phyloP scores from a whole-genome alignment of 306 rosid species.

The Potentilla sterilis region DNA sequence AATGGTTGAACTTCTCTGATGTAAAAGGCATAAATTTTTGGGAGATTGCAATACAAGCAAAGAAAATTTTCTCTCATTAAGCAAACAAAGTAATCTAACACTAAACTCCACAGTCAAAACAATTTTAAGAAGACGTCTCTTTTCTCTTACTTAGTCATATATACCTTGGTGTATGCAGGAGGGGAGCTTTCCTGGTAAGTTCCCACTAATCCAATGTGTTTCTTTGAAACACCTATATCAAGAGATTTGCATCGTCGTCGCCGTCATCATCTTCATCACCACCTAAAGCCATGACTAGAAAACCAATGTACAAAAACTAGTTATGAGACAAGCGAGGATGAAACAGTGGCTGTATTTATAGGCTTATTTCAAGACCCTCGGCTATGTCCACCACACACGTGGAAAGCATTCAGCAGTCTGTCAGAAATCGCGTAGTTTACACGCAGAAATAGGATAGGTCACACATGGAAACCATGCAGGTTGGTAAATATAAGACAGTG shows the following conservation, averaged over 20 bases:
- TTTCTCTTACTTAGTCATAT: neutral
- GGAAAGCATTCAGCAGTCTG: neutral
- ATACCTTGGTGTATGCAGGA: neutral
- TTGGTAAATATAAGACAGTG: neutral
- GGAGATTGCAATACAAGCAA: neutral
- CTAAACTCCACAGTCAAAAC: neutral
- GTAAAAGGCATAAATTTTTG: neutral
- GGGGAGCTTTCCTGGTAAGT: neutral
- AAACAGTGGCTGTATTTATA: neutral
- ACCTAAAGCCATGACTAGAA: neutral
- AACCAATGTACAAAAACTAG: neutral
- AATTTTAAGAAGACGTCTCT: neutral
- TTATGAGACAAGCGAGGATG: neutral
- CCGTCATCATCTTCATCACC: slow-evolving; percentile 1
- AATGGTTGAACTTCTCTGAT: neutral
- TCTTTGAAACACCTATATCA: neutral
- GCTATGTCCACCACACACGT: neutral
- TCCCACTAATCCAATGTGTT: neutral
- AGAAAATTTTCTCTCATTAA: neutral
- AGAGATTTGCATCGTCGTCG: slow-evolving; percentile 2
- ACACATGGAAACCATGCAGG: neutral
- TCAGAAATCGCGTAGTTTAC: neutral
- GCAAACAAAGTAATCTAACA: neutral
- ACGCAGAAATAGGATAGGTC: neutral
- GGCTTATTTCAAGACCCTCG: neutral